Evolutionary conservation across 192 early-diverging fungal genomes (phyloP).

Genomic region (Linderina pennispora): DNA sequence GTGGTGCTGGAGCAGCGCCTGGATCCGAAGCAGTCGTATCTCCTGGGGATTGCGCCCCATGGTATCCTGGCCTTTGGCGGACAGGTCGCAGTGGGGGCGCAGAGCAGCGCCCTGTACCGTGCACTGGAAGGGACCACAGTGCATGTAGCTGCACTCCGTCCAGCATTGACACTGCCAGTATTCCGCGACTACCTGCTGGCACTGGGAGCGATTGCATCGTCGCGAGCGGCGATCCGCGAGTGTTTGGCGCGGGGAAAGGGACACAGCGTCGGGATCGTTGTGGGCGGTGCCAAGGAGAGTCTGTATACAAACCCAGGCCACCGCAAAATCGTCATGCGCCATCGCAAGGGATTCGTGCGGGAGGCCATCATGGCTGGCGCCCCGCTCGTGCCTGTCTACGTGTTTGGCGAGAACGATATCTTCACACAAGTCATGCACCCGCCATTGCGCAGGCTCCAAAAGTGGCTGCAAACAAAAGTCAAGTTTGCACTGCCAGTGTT

Average conservation of each 20-base stretch:
- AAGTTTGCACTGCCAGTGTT: constrained; percentile 76
- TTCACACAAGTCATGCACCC: constrained; percentile 73
- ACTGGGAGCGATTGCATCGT: constrained; percentile 71
- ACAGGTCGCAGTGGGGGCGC: constrained; percentile 76
- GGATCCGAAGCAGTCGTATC: constrained; percentile 79
- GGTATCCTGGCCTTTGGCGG: constrained; percentile 84
- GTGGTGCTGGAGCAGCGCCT: constrained; percentile 78
- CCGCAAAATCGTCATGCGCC: constrained; percentile 64
- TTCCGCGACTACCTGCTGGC: constrained; percentile 78
- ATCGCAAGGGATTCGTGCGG: constrained; percentile 87
- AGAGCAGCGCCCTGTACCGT: constrained; percentile 65
- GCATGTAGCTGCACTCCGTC: constrained; percentile 56
- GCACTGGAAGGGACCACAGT: constrained; percentile 67
- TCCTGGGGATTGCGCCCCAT: constrained; percentile 89
- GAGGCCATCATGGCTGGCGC: constrained; percentile 81
- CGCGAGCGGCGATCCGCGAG: constrained; percentile 65
- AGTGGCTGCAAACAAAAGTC: constrained; percentile 59
- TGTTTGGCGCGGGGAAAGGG: constrained; percentile 73
- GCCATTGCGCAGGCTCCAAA: constrained; percentile 59
- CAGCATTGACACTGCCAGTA: constrained; percentile 79
- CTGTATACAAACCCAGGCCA: constrained; percentile 62
- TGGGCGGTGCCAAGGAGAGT: constrained; percentile 89
- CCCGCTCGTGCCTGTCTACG: constrained; percentile 76
- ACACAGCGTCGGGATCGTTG: constrained; percentile 77
- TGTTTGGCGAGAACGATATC: constrained; percentile 93